Base-by-base conservation (phyloP, 768 basidiomycete genomes). In the Xerocomus brunneocitrinus region DNA sequence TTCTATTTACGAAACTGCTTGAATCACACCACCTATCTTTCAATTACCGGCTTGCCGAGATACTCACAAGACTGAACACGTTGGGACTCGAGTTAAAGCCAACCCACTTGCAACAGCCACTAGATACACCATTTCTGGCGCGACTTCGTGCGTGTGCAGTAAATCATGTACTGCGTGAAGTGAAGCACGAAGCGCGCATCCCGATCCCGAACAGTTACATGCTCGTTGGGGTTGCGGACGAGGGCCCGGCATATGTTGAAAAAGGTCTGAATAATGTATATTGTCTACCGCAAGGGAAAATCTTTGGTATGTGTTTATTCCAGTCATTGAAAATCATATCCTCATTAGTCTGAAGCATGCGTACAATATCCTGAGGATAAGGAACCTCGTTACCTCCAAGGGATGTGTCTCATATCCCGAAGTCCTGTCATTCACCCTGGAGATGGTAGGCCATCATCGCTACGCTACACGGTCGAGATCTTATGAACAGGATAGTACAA, bases 171-270 rank as follows among this genome's bases (percentile, higher is more conserved):
- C 69, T 93, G 38, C 78, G 89, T 5, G 81, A 82, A 39, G 80
- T 93, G 61, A 92, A 92, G 60, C 82, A 89, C 58, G 73, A 76
- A 36, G 91, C 91, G 0, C 76, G 89, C 8, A 87, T 94, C 27
- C 81, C 77, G 4, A 77, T 94, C 9, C 84, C 84, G 0, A 71
- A 82, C 1, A 84, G 83, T 55, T 82, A 82, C 54, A 74, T 83
- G 27, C 75, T 94, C 1, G 87, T 91, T 10, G 91, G 92, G 1
- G 79, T 93, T 8, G 86, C 89, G 3, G 91, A 94, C 60, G 89
- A 92, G 68, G 89, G 89, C 0, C 81, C 84, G 0, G 80, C 83
- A 0, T 88, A 89, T 56, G 64, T 63, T 40, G 49, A 65, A 8
- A 70, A 66, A n/a, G 83, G 83, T 1, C 62, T 69, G 49, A 62